These are phyloP conservation scores for Hyphodiscus sp. DNA, from an alignment of 2,329 filamentous ascomycete genomes.

Conservation along the genomic window DNA sequence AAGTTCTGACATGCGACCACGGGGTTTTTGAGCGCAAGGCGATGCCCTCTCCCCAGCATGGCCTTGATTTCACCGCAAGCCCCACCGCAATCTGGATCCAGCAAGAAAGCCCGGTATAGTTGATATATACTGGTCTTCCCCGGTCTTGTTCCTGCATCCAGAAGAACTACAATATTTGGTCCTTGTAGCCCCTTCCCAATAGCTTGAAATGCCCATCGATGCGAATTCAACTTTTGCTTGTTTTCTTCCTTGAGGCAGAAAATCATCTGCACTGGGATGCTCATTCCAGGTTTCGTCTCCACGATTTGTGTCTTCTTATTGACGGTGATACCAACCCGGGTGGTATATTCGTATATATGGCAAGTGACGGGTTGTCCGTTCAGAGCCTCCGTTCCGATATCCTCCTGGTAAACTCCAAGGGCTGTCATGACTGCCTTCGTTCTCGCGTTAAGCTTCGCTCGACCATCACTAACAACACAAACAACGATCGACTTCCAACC, in stretches of 20 bases:
- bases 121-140: constrained; percentile 95
- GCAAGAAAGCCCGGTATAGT: constrained; percentile 95
- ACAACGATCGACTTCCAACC: constrained; percentile 99
- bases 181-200: constrained; percentile 80
- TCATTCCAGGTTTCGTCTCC: constrained; percentile 66
- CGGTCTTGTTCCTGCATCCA: constrained; percentile 93
- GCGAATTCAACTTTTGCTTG: constrained; percentile 99
- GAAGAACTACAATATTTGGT: constrained; percentile 92
- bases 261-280: constrained; percentile 76
- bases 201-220: constrained; percentile 97
- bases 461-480: constrained; percentile 92
- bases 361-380: constrained; percentile 94
- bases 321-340: constrained; percentile 77
- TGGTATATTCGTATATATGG: constrained; percentile 95
- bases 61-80: constrained; percentile 99
- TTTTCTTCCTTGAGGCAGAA: constrained; percentile 99
- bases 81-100: constrained; percentile 95
- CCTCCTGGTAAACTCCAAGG: constrained; percentile 96
- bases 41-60: constrained; percentile 81
- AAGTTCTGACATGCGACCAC: constrained; percentile 97
- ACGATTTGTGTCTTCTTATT: constrained; percentile 85
- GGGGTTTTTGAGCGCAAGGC: constrained; percentile 72
- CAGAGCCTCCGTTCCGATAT: constrained; percentile 96
- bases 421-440: constrained; percentile 85
- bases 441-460: constrained; percentile 90